Evolutionary conservation across 208 protist genomes (phyloP), one percentile per base, ranked within the genome.

Genomic region (Hexamita inflata): DNA sequence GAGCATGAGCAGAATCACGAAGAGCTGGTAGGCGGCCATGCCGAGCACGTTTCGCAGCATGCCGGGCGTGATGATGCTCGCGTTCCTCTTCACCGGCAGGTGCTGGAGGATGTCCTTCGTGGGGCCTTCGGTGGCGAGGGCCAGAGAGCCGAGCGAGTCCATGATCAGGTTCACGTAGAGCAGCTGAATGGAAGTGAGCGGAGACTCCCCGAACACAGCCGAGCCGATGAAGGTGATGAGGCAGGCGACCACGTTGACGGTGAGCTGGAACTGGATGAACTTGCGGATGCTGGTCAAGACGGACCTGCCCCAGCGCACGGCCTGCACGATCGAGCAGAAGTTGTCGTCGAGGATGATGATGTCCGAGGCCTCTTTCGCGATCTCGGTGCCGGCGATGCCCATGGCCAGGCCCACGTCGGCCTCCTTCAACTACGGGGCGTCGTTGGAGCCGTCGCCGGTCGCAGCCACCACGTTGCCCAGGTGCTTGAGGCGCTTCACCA

Each of bases 91-190:
- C 57, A 53, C 53, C 30, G 77, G 77, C 26, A 70, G 41, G n/a
- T 49, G 9, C 4, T 79, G 9, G 11, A 79, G 57, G 0, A 79
- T 29, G 0, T 35, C 59, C 0, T 67, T 35, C 7, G 2, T 28
- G 42, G 94, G 94, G 70, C 87, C 77, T 85, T 97, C 92, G n/a
- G 93, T 97, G 34, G 89, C 92, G 1, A 98, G 84, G 30, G 94
- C 92, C 0, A 98, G 86, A 0, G 93, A 92, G 29, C 92, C 94
- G 26, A 98, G 80, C 19, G 93, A 94, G 82, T 98, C 94, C 93
- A 97, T 97, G 86, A 98, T 97, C 40, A 98, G 81, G 78, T 98
- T 98, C 53, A 97, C 90, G 93, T 94, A 98, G 70, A 98, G 85
- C 34, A 98, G 87, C 87, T 85, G 81, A 59, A 84, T 35, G 30